Evolutionary conservation across 1,284 basidiomycete species (phyloP).

Genomic region (Puccinia polysora): DNA sequence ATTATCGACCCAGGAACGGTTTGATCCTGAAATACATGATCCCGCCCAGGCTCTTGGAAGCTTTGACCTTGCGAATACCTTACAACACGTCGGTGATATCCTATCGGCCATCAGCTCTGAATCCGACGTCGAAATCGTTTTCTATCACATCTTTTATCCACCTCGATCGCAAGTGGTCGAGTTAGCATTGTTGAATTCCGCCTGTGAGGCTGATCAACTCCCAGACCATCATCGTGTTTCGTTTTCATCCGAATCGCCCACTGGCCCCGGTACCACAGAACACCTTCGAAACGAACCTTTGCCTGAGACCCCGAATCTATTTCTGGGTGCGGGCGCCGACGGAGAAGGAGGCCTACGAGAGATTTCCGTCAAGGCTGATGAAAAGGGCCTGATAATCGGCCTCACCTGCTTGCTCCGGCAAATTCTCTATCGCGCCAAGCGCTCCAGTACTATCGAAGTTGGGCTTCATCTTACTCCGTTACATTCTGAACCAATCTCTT

Average conservation of each 20-base stretch:
- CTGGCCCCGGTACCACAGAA: background rate
- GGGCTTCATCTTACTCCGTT: slow-evolving; percentile 66
- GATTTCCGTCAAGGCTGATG: slow-evolving; percentile 31
- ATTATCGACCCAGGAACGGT: background rate
- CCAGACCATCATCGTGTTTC: slow-evolving; percentile 15
- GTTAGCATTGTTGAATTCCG: slow-evolving; percentile 6
- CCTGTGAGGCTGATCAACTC: slow-evolving; percentile 8
- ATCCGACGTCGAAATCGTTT: slow-evolving; percentile 30
- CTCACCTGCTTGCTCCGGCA: slow-evolving; percentile 57
- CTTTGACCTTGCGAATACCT: slow-evolving; percentile 39
- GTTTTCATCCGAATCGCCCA: background rate
- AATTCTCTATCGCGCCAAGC: slow-evolving; percentile 64
- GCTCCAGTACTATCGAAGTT: slow-evolving; percentile 78
- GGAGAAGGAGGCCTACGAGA: slow-evolving; percentile 32
- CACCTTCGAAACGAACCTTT: background rate
- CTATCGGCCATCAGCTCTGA: slow-evolving; percentile 37
- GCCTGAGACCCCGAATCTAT: slow-evolving; percentile 11
- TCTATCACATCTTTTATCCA: slow-evolving; percentile 36
- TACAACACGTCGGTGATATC: slow-evolving; percentile 37
- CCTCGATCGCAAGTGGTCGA: slow-evolving; percentile 16
- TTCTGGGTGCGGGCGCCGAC: slow-evolving; percentile 22
- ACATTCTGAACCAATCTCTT: slow-evolving; percentile 22
- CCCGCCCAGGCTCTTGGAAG: slow-evolving; percentile 4
- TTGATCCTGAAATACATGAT: background rate
- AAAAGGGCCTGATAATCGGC: slow-evolving; percentile 39